phyloP scores from a whole-genome alignment of 768 basidiomycete genomes.

The Tricholoma saponaceum region DNA sequence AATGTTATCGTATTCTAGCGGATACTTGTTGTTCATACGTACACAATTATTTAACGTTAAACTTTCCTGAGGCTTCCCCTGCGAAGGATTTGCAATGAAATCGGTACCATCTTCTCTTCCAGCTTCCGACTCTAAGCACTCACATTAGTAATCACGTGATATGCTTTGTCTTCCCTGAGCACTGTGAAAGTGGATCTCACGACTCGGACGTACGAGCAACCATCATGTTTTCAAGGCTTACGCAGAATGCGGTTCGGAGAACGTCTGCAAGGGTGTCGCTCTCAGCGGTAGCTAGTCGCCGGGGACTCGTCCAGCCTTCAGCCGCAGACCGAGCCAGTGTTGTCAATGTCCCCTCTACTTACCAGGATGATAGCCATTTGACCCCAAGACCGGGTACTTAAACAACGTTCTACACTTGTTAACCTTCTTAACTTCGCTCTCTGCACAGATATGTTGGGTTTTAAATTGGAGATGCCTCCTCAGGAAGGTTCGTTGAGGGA shows the following conservation, averaged over 20 bases:
- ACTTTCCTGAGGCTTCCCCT: too few relatives aligned
- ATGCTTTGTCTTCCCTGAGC: constrained; percentile 1
- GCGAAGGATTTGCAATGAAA: too few relatives aligned
- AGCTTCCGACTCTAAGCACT: too few relatives aligned
- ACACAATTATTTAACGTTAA: too few relatives aligned
- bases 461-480: constrained; percentile 66
- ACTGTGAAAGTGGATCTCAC: too few relatives aligned
- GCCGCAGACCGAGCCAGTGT: constrained; percentile 79
- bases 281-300: constrained; percentile 28
- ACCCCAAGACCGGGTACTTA: constrained; percentile 62
- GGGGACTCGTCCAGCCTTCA: constrained; percentile 78
- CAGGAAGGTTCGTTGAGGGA: constrained; percentile 54
- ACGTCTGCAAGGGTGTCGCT: constrained; percentile 26
- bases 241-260: constrained; percentile 35
- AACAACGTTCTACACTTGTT: background rate
- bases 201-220: constrained; percentile 8
- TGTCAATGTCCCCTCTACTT: constrained; percentile 74
- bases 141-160: constrained; percentile 5
- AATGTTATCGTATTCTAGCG: too few relatives aligned
- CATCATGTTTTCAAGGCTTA: constrained; percentile 57
- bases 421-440: background rate
- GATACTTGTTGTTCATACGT: too few relatives aligned
- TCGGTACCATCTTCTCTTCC: too few relatives aligned
- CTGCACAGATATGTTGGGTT: constrained; percentile 80
- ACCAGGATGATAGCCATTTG: constrained; percentile 66